These are phyloP conservation scores for Platanthera zijinensis DNA, from an alignment of 106 monocot genomes.

Conservation along the genomic window DNA sequence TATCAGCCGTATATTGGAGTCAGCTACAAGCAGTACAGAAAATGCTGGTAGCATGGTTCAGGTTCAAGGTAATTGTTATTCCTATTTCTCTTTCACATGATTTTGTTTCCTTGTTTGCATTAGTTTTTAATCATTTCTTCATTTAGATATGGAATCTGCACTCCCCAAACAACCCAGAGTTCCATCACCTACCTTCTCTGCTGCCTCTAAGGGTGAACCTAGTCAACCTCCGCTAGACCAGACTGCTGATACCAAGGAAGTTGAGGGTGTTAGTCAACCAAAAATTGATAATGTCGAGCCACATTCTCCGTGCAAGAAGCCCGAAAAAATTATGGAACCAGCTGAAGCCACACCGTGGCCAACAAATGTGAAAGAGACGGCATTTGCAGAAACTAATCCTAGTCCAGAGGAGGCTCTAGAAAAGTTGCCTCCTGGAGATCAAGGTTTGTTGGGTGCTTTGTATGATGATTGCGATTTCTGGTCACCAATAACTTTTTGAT, in stretches of 20 bases:
- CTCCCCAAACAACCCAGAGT: conserved; percentile 29
- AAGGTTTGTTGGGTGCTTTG: conserved; percentile 34
- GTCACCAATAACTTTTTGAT: background rate
- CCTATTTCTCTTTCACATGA: background rate
- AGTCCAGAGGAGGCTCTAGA: conserved; percentile 52
- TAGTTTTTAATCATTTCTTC: background rate
- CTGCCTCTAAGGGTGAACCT: conserved; percentile 28
- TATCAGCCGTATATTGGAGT: conserved; percentile 75
- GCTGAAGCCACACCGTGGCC: conserved; percentile 43
- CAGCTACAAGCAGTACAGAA: conserved; percentile 83
- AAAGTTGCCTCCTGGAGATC: conserved; percentile 47
- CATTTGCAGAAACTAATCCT: conserved; percentile 36
- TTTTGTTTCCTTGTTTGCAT: background rate
- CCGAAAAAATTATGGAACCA: conserved; percentile 13
- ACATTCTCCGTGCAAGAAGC: conserved; percentile 32
- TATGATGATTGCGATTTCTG: background rate
- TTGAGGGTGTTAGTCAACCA: conserved; percentile 22
- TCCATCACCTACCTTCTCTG: conserved; percentile 52
- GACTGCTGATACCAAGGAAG: conserved; percentile 17
- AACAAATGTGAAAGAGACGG: conserved; percentile 33
- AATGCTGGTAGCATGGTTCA: conserved; percentile 80
- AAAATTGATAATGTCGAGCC: conserved; percentile 16
- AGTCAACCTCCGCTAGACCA: conserved; percentile 10
- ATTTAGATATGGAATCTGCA: conserved; percentile 61
- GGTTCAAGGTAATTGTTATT: conserved; percentile 49